Evolutionary conservation across 2,329 filamentous ascomycete genomes (phyloP).

Genomic region (Domatiomyces globalis): DNA sequence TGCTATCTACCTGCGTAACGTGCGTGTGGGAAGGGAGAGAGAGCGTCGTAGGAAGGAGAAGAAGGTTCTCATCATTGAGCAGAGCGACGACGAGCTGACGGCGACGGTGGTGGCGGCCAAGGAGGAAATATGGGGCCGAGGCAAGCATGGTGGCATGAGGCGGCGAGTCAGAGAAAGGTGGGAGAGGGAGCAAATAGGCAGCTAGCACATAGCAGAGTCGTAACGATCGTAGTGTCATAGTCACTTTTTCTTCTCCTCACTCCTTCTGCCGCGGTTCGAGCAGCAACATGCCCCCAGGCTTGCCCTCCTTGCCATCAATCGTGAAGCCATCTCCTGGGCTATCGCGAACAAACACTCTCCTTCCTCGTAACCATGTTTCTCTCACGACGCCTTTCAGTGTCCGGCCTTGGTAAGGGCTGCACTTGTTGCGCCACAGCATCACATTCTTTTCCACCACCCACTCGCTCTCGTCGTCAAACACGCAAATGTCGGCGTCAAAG

Average conservation of each 20-base stretch:
- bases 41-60: constrained; percentile 27
- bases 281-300: constrained; percentile 23
- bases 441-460: constrained; percentile 62
- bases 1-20: constrained; percentile 32
- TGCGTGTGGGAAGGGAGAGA: constrained; percentile 25
- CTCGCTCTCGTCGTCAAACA: constrained; percentile 72
- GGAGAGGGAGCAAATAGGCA: constrained; percentile 20
- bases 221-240: neutral
- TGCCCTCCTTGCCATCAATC: neutral
- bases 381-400: constrained; percentile 61
- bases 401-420: constrained; percentile 77
- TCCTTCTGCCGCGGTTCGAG: constrained; percentile 22
- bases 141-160: constrained; percentile 27
- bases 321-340: constrained; percentile 18
- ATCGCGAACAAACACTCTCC: constrained; percentile 58
- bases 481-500: constrained; percentile 78
- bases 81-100: constrained; percentile 8
- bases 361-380: constrained; percentile 75
- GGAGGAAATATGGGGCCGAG: constrained; percentile 30
- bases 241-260: constrained; percentile 4
- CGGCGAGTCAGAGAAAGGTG: constrained; percentile 28
- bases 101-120: constrained; percentile 6
- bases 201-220: neutral
- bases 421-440: constrained; percentile 91
- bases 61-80: constrained; percentile 24